These are phyloP conservation scores for Mycena venus DNA, from an alignment of 768 basidiomycete genomes.

Conservation along the genomic window DNA sequence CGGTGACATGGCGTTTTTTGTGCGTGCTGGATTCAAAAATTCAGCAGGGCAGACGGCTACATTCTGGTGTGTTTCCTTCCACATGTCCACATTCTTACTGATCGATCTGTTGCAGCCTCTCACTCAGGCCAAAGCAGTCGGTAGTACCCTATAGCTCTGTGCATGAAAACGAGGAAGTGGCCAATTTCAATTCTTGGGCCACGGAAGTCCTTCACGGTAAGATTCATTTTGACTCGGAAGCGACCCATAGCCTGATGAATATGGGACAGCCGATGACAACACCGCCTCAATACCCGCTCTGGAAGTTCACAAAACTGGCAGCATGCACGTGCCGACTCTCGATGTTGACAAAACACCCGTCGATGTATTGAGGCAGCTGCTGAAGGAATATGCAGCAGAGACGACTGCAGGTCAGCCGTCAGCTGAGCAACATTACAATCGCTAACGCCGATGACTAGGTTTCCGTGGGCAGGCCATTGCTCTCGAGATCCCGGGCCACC, in stretches of 20 bases:
- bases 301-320: background rate
- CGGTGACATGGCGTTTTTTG: background rate
- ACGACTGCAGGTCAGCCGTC: background rate
- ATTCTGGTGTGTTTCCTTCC: background rate
- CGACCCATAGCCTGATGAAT: background rate
- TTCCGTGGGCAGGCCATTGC: background rate
- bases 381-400: background rate
- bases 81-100: background rate
- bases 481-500: background rate
- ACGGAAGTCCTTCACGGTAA: background rate
- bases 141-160: background rate
- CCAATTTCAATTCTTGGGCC: background rate
- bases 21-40: background rate
- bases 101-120: background rate
- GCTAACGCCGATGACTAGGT: background rate
- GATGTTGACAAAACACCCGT: background rate
- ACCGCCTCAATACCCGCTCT: background rate
- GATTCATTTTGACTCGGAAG: background rate
- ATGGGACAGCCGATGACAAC: background rate
- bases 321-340: background rate
- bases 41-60: background rate
- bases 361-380: background rate
- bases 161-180: background rate
- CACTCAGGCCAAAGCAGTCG: background rate
- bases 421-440: background rate